Conservation (phyloP, 2,329 filamentous ascomycete genomes). For the Claviceps cyperi region DNA sequence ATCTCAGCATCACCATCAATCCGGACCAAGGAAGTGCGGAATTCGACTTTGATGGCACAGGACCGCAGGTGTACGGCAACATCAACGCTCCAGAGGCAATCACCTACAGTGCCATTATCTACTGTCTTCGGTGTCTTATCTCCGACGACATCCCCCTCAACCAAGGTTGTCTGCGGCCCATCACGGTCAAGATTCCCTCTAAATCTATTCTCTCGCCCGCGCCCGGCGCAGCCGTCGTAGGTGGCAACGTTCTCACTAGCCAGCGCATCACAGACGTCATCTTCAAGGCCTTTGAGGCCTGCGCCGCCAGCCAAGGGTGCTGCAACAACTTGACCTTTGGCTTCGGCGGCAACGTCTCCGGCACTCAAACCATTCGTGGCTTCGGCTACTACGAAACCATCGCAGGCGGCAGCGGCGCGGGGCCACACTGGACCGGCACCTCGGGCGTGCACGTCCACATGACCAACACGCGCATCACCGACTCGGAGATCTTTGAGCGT, state of each 20-base stretch:
- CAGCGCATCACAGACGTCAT: conserved; percentile 31
- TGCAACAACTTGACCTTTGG: conserved; percentile 79
- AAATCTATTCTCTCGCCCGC: conserved; percentile 63
- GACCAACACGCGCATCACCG: conserved; percentile 69
- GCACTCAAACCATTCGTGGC: conserved; percentile 22
- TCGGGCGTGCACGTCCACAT: conserved; percentile 35
- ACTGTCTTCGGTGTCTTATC: conserved; percentile 67
- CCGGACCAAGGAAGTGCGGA: conserved; percentile 59
- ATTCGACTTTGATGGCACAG: conserved; percentile 70
- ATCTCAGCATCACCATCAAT: conserved; percentile 60
- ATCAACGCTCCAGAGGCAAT: conserved; percentile 73
- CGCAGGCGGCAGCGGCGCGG: conserved; percentile 52
- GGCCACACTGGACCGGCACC: conserved; percentile 33
- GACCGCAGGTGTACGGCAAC: conserved; percentile 66
- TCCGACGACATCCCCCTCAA: conserved; percentile 72
- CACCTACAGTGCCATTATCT: conserved; percentile 76
- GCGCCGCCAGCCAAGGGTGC: conserved; percentile 65
- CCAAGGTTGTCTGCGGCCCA: conserved; percentile 65
- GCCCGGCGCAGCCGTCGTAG: conserved; percentile 65
- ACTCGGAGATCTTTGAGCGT: conserved; percentile 30
- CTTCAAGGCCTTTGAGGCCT: conserved; percentile 61
- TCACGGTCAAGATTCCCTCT: conserved; percentile 58
- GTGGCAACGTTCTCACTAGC: conserved; percentile 53
- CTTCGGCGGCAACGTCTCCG: conserved; percentile 37
- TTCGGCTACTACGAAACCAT: conserved; percentile 48